Evolutionary conservation across 2,329 filamentous ascomycete species (phyloP).

Genomic region (Amylocarpus encephaloides): DNA sequence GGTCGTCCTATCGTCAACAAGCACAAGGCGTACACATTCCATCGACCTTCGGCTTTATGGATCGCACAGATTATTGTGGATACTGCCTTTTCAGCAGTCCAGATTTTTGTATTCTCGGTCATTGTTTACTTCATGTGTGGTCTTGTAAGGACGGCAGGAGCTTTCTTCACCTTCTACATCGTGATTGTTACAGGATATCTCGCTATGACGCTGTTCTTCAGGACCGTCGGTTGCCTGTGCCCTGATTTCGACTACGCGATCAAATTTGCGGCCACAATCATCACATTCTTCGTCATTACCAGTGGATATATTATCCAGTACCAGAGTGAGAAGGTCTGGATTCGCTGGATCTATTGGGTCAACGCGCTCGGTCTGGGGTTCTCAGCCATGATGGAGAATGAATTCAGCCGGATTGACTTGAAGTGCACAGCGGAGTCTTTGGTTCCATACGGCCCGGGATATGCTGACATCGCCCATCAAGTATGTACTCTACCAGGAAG

Average conservation of each 20-base stretch:
- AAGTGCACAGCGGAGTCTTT: slow-evolving; percentile 62
- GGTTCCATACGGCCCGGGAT: slow-evolving; percentile 64
- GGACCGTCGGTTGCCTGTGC: slow-evolving; percentile 67
- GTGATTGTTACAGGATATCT: slow-evolving; percentile 64
- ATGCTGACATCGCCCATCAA: slow-evolving; percentile 66
- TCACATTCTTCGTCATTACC: slow-evolving; percentile 76
- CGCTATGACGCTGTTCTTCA: slow-evolving; percentile 71
- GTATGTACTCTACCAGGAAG: slow-evolving; percentile 77
- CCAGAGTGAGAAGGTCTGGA: slow-evolving; percentile 65
- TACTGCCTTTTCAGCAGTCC: slow-evolving; percentile 60
- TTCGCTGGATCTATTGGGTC: slow-evolving; percentile 75
- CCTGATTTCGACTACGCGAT: slow-evolving; percentile 82
- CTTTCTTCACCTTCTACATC: slow-evolving; percentile 72
- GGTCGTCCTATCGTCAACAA: slow-evolving; percentile 76
- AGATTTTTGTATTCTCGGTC: slow-evolving; percentile 66
- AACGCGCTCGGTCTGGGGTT: slow-evolving; percentile 72
- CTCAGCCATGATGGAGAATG: slow-evolving; percentile 76
- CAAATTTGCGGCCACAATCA: slow-evolving; percentile 71
- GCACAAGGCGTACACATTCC: slow-evolving; percentile 76
- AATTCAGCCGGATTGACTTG: slow-evolving; percentile 65
- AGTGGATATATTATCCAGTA: slow-evolving; percentile 82
- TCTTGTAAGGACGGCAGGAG: slow-evolving; percentile 60
- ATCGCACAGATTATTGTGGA: slow-evolving; percentile 79
- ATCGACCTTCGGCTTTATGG: slow-evolving; percentile 75
- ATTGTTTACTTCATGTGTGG: slow-evolving; percentile 78